A percentile compares a stretch with the other conserved stretches of the same genome.
Conservation (phyloP, 2,329 filamentous ascomycete genomes). For the Leptodontidium sp. region DNA sequence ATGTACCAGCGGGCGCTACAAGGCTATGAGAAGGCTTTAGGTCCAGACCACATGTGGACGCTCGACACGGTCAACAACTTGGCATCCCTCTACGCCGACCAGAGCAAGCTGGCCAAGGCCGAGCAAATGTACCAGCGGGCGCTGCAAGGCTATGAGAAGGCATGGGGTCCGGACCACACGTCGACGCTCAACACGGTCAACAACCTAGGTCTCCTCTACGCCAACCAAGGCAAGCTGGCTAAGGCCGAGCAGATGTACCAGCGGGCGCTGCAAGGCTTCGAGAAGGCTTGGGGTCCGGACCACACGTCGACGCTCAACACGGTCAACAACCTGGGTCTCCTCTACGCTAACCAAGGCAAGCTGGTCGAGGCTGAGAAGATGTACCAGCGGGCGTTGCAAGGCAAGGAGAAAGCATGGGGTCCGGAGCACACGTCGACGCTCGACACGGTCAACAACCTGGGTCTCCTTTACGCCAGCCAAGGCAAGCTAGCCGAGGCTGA, state of each 20-base stretch:
- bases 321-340: conserved; percentile 4
- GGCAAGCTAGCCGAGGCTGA: not conserved
- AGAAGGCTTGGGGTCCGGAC: conserved; percentile 10
- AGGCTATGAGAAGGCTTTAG: conserved; percentile 20
- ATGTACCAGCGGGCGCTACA: conserved; percentile 24
- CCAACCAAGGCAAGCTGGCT: not conserved
- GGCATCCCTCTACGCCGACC: conserved; percentile 5
- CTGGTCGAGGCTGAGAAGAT: conserved; percentile 7
- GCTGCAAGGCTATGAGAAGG: conserved; percentile 17
- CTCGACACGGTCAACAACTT: conserved; percentile 19
- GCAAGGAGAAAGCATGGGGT: conserved; percentile 24
- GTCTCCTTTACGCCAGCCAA: not conserved
- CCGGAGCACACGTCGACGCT: conserved; percentile 41
- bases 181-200: conserved; percentile 14
- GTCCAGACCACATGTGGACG: conserved; percentile 15
- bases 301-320: conserved; percentile 6
- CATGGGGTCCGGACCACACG: conserved; percentile 14
- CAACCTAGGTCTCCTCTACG: conserved; percentile 13
- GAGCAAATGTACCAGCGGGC: conserved; percentile 21
- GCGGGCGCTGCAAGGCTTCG: conserved; percentile 17
- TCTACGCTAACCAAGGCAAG: conserved; percentile 1
- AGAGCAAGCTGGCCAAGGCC: conserved; percentile 17
- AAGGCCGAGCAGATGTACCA: conserved; percentile 19
- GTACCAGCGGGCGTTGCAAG: conserved; percentile 11
- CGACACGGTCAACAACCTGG: conserved; percentile 34